phyloP scores from a whole-genome alignment of 495 filamentous ascomycete species.

The Gamarada debralockiae region DNA sequence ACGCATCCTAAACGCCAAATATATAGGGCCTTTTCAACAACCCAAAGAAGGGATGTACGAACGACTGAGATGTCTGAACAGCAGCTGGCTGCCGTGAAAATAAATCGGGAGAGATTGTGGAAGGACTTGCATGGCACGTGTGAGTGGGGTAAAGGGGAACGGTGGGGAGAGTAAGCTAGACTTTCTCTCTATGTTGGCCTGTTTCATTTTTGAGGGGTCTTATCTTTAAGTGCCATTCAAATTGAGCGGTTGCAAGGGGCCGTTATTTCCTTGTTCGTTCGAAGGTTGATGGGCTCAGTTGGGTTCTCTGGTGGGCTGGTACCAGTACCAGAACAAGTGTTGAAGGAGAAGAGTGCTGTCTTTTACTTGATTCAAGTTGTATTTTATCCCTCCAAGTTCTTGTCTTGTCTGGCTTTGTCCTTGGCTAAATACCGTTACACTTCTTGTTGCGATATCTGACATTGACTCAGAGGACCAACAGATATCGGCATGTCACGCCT shows the following conservation, averaged over 20 bases:
- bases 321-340: too few relatives aligned
- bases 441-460: background rate
- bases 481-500: slow-evolving; percentile 67
- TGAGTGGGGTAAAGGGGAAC: slow-evolving; percentile 60
- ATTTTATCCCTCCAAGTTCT: too few relatives aligned
- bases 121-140: slow-evolving; percentile 61
- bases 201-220: too few relatives aligned
- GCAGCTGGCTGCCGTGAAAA: slow-evolving; percentile 38
- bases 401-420: too few relatives aligned
- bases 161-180: slow-evolving; percentile 66
- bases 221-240: too few relatives aligned
- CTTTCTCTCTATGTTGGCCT: too few relatives aligned
- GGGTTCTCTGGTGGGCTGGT: too few relatives aligned
- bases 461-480: slow-evolving; percentile 40
- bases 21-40: background rate
- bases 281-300: too few relatives aligned
- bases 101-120: slow-evolving; percentile 57
- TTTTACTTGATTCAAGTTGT: background rate
- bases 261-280: too few relatives aligned
- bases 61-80: slow-evolving; percentile 18
- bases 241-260: too few relatives aligned
- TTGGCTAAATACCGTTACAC: too few relatives aligned
- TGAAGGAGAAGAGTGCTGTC: background rate
- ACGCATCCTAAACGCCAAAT: too few relatives aligned
- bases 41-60: background rate